These are phyloP conservation scores for Paramecium sexaurelia DNA, from an alignment of 73 alveolate genomes.

Conservation along the genomic window DNA sequence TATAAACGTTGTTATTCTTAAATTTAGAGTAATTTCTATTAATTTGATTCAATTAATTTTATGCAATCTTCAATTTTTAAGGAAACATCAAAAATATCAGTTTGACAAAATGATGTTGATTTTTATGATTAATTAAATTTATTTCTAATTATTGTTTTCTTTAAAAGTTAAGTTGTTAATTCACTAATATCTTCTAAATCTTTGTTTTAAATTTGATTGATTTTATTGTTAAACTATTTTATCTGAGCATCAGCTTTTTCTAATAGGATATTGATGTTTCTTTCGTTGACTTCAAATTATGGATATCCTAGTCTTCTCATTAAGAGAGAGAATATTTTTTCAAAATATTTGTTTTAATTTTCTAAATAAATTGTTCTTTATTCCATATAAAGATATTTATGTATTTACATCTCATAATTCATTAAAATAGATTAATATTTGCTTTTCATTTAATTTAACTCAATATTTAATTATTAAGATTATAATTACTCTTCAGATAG, in stretches of 20 bases:
- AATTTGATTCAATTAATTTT: not conserved
- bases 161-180: not conserved
- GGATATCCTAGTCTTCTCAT: not conserved
- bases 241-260: not conserved
- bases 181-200: not conserved
- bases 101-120: not conserved
- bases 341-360: slow-evolving; percentile 14
- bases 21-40: not conserved
- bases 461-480: not conserved
- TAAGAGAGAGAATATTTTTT: not conserved
- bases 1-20: not conserved
- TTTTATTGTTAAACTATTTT: not conserved
- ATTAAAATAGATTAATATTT: not conserved
- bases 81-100: slow-evolving; percentile 15
- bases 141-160: not conserved
- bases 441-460: not conserved
- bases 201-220: not conserved
- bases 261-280: not conserved
- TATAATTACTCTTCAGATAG: not conserved
- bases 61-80: not conserved
- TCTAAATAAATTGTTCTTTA: not conserved
- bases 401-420: not conserved
- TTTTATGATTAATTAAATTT: not conserved
- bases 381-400: not conserved
- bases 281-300: not conserved